Evolutionary conservation across 345 rosid species (phyloP), one percentile per base, ranked within the genome.

Genomic region (Rhizophora apiculata): DNA sequence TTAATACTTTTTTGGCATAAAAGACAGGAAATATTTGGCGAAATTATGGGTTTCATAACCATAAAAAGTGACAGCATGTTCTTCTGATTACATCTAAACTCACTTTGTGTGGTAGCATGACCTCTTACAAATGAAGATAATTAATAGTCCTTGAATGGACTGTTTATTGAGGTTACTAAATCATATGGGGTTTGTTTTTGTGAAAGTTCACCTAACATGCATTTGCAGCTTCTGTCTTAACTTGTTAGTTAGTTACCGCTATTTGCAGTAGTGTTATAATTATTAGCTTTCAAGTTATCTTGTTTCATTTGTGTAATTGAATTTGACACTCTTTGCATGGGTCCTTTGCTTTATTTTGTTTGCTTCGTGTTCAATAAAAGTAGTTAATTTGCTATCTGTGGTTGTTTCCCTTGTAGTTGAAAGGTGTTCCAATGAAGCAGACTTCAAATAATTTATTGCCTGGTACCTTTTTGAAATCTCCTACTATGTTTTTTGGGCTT

Each of bases 371-470:
- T 64, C 10, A 13, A 26, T 39, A 34, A 46, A 26, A 26, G 53
- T 34, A 29, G n/a, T 27, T 21, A 18, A 4, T 64, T 64, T 64
- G 20, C 39, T 37, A 11, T 67, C 3, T 64, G 66, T 43, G 48
- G 32, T 62, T 53, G 31, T 68, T 63, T 65, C 32, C 59, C 60
- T 46, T 62, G 2, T 56, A 57, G 78, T 63, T 61, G 78, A 69
- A 72, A 60, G 63, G 70, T 55, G 46, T 67, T 70, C 82, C 65
- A 18, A 82, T 79, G 83, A 80, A 67, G 82, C 88, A 51, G 68
- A 58, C 79, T 57, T 74, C 71, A 54, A 67, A 73, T 49, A 48
- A 24, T 57, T 70, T 64, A 26, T 68, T 69, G 60, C 57, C 81
- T 62, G 84, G 89, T 85, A 69, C 76, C 60, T 62, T 69, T 6